Evolutionary conservation across 2,329 filamentous ascomycete genomes (phyloP).

Genomic region (Colletotrichum plurivorum): DNA sequence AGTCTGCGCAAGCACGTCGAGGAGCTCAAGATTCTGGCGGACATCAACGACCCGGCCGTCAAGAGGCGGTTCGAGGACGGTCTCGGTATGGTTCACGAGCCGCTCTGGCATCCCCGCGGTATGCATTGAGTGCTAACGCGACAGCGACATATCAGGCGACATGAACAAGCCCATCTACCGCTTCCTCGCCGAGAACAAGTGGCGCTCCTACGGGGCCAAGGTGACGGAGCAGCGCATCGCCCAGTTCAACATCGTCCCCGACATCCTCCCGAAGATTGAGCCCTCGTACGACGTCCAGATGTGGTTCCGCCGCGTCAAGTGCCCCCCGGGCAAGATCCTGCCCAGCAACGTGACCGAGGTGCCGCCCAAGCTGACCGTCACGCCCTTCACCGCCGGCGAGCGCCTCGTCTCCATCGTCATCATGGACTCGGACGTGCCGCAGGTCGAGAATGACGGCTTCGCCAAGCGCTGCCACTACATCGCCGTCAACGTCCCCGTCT

Average conservation of each 20-base stretch:
- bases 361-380: constrained; percentile 82
- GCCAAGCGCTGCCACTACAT: constrained; percentile 89
- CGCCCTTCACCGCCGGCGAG: constrained; percentile 86
- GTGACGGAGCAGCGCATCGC: constrained; percentile 87
- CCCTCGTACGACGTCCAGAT: constrained; percentile 85
- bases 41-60: constrained; percentile 94
- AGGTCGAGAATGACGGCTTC: constrained; percentile 81
- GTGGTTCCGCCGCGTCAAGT: constrained; percentile 79
- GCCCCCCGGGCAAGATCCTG: constrained; percentile 84
- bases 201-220: constrained; percentile 85
- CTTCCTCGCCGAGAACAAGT: constrained; percentile 87
- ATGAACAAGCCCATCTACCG: constrained; percentile 98
- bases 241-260: constrained; percentile 90
- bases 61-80: constrained; percentile 97
- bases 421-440: constrained; percentile 91
- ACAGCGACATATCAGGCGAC: constrained; percentile 72
- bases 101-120: background rate
- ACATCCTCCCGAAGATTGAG: constrained; percentile 85
- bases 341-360: constrained; percentile 80
- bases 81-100: constrained; percentile 70
- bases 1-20: constrained; percentile 82
- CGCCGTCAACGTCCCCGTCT: constrained; percentile 74
- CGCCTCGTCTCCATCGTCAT: constrained; percentile 88
- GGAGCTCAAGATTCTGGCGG: constrained; percentile 86
- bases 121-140: constrained; percentile 20